These are phyloP conservation scores for Kwoniella europaea DNA, from an alignment of 768 basidiomycete species.

Conservation along the genomic window DNA sequence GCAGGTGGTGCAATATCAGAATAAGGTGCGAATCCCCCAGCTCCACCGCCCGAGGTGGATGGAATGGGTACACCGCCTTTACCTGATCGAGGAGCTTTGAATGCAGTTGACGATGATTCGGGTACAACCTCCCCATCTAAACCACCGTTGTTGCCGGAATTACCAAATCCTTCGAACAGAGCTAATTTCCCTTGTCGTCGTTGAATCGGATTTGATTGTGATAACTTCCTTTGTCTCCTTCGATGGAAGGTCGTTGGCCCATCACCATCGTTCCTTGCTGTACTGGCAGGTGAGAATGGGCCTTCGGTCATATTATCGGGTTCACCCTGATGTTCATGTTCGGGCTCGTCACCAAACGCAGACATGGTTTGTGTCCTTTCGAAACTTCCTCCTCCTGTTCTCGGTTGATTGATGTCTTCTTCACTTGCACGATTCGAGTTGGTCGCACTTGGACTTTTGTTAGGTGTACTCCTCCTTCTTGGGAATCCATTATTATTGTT, in stretches of 20 bases:
- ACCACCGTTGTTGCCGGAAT: slow-evolving; percentile 22
- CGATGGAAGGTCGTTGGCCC: slow-evolving; percentile 50
- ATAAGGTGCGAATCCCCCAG: slow-evolving; percentile 41
- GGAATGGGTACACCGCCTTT: slow-evolving; percentile 34
- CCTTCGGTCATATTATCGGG: slow-evolving; percentile 8
- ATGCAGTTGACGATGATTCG: slow-evolving; percentile 23
- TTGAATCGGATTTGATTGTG: slow-evolving; percentile 70
- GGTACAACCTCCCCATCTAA: slow-evolving; percentile 31
- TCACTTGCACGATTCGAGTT: slow-evolving; percentile 1
- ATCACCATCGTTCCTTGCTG: slow-evolving; percentile 27
- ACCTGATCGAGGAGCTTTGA: slow-evolving; percentile 51
- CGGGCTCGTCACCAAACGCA: slow-evolving; percentile 38
- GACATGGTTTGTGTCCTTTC: slow-evolving; percentile 38
- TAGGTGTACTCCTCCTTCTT: slow-evolving; percentile 20
- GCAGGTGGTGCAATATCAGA: slow-evolving; percentile 55
- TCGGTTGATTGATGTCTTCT: slow-evolving; percentile 20
- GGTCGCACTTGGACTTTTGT: slow-evolving; percentile 12
- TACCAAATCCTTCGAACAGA: slow-evolving; percentile 72
- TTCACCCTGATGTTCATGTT: slow-evolving; percentile 6
- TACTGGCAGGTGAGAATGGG: slow-evolving; percentile 33
- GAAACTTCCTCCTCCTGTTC: slow-evolving; percentile 37
- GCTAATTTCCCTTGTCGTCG: slow-evolving; percentile 78
- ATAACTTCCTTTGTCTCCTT: slow-evolving; percentile 81
- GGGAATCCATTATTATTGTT: slow-evolving; percentile 16
- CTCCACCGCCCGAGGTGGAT: neutral